Conservation (phyloP, 495 filamentous ascomycete genomes). For the Aspergillus saccharolyticus region DNA sequence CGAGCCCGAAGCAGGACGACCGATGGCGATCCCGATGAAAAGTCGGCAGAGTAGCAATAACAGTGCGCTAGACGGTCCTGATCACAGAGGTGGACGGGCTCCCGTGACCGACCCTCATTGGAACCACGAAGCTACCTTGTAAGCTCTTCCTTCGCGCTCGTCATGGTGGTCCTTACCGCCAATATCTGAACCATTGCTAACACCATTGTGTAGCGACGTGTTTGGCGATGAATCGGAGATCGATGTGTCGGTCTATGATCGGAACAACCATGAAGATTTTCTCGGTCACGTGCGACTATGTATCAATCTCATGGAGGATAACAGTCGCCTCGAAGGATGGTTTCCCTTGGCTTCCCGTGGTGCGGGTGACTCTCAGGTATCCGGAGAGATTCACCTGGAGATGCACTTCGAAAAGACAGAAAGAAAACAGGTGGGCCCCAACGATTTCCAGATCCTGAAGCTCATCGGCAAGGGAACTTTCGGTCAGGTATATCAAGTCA, state of each 20-base stretch:
- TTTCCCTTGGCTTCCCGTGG: conserved; percentile 67
- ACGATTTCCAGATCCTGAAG: conserved; percentile 91
- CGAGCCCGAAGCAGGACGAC: conserved; percentile 68
- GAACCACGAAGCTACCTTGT: conserved; percentile 96
- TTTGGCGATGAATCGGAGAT: conserved; percentile 87
- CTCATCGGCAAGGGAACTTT: conserved; percentile 98
- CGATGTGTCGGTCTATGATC: conserved; percentile 91
- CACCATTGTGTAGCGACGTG: conserved; percentile 65
- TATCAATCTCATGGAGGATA: conserved; percentile 61
- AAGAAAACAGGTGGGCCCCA: conserved; percentile 90
- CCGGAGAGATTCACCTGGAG: conserved; percentile 86
- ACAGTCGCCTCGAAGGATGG: conserved; percentile 73
- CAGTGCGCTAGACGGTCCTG: conserved; percentile 65
- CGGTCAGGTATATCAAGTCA: conserved; percentile 99
- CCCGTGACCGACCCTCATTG: conserved; percentile 86
- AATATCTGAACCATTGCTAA: neutral
- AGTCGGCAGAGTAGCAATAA: conserved; percentile 94
- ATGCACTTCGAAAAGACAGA: conserved; percentile 85
- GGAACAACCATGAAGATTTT: conserved; percentile 79
- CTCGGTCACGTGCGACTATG: conserved; percentile 82
- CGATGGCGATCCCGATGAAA: conserved; percentile 94
- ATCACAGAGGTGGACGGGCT: conserved; percentile 54
- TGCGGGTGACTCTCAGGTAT: conserved; percentile 63
- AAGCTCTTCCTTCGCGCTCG: conserved; percentile 36
- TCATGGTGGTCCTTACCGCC: neutral